Evolutionary conservation across 768 basidiomycete species (phyloP).

Genomic region (Auricularia sp.): DNA sequence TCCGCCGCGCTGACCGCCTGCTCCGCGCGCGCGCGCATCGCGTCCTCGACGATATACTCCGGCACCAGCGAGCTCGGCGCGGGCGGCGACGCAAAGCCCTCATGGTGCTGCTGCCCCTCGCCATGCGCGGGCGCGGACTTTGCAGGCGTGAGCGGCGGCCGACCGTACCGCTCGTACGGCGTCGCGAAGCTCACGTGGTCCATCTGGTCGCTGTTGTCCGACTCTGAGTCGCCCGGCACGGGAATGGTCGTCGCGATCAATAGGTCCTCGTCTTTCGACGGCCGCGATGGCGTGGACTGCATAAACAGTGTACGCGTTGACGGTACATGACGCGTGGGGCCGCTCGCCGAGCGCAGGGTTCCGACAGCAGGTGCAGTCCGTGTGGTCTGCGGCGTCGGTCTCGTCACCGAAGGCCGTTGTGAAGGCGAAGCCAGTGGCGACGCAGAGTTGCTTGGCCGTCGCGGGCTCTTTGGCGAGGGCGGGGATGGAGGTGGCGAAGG

Average conservation of each 20-base stretch:
- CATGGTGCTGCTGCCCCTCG: background rate
- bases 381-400: background rate
- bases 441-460: slow-evolving; percentile 2
- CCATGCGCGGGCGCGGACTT: background rate
- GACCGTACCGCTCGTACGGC: slow-evolving; percentile 41
- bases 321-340: background rate
- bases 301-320: slow-evolving; percentile 4
- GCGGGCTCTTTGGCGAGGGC: slow-evolving; percentile 10
- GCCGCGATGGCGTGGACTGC: background rate
- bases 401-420: background rate
- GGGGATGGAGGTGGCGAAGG: slow-evolving; percentile 8
- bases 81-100: background rate
- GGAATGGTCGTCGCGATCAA: slow-evolving; percentile 64
- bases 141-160: background rate
- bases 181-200: slow-evolving; percentile 67
- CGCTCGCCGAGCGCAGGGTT: background rate
- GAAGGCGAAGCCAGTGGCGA: background rate
- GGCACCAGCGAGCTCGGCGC: slow-evolving; percentile 12
- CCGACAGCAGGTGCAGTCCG: background rate
- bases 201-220: slow-evolving; percentile 43
- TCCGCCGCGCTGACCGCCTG: slow-evolving; percentile 92
- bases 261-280: slow-evolving; percentile 41
- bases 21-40: slow-evolving; percentile 74
- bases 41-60: slow-evolving; percentile 66
- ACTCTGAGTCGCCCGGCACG: slow-evolving; percentile 65